Evolutionary conservation across 345 rosid genomes (phyloP), one percentile per base, ranked within the genome.

Genomic region (Moringa oleifera): DNA sequence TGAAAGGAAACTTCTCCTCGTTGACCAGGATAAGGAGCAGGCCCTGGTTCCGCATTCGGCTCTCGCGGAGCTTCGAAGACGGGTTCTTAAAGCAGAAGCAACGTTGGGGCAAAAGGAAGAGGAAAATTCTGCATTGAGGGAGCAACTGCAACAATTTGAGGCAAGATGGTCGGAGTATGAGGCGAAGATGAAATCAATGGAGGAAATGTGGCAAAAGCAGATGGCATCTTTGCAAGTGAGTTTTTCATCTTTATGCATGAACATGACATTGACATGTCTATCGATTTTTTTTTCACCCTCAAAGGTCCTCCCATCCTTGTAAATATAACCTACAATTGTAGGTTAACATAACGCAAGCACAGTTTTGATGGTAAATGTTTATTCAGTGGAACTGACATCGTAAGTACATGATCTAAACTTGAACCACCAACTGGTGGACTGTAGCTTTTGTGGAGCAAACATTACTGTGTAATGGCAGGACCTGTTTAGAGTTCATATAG

Each of bases 151-250:
- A 47, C 85, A 83, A 58, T 85, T 63, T 56, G 95, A 87, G 66
- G 79, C 77, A 53, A 85, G 77, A 72, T 89, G 95, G 95, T 79
- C 73, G 1, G 96, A 88, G 5, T 87, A 90, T 18, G 96, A 94
- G 80, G 72, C 73, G 37, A 94, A 80, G 76, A 87, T 94, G 96
- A 91, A 91, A 79, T 77, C 88, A 18, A 88, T 87, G 96, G 99
- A 94, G 78, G 97, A 91, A 65, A 80, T 80, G 71, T 95, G 97
- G 97, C 89, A 87, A 73, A 87, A 79, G 73, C 97, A 95, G 75
- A 85, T 95, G 91, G 71, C 80, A 11, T 82, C 99, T 18, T 73
- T 88, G 80, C 99, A 90, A 74, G 99, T 86, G 65, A 80, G 86
- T 60, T 61, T 41, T 33, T 41, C 17, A 23, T 57, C 6, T 33